Conservation (phyloP, 1,284 basidiomycete genomes). For the Ustilago bromivora region DNA sequence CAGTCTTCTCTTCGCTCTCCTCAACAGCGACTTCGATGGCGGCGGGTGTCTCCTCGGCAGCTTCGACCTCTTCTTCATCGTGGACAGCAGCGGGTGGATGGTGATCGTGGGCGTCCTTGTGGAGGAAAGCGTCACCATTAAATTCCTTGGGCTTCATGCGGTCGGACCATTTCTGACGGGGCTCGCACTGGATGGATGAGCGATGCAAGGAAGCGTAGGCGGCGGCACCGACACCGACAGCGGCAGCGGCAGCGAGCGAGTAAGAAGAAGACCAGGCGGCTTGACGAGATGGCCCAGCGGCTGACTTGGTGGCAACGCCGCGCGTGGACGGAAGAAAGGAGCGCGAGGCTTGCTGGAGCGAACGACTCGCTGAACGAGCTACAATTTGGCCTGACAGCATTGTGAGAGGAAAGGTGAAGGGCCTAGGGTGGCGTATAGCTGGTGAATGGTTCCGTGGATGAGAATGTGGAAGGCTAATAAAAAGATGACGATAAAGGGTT, state of each 20-base stretch:
- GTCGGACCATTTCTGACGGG: constrained; percentile 33
- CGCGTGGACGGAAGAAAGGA: constrained; percentile 15
- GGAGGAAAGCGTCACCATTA: constrained; percentile 37
- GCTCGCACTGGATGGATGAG: constrained; percentile 34
- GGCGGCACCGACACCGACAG: constrained; percentile 24
- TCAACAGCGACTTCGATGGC: constrained; percentile 56
- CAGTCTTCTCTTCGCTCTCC: constrained; percentile 41
- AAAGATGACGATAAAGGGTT: constrained; percentile 1
- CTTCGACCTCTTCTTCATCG: constrained; percentile 27
- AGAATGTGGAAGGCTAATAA: constrained; percentile 3
- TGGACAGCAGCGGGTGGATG: constrained; percentile 22
- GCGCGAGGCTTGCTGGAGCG: constrained; percentile 30
- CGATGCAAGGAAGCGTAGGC: constrained; percentile 25
- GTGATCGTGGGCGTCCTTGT: constrained; percentile 33
- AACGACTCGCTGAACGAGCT: constrained; percentile 29
- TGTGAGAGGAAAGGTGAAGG: neutral
- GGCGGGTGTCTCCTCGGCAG: constrained; percentile 39
- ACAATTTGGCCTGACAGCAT: constrained; percentile 27
- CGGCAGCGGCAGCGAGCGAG: constrained; percentile 18
- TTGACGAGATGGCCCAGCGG: constrained; percentile 24
- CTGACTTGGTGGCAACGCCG: constrained; percentile 34
- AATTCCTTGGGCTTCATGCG: constrained; percentile 44
- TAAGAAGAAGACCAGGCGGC: constrained; percentile 28
- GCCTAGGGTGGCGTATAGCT: neutral
- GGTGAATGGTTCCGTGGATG: neutral